phyloP scores from a whole-genome alignment of 1,284 basidiomycete species.

The Sporisorium iseilematis-ciliati region DNA sequence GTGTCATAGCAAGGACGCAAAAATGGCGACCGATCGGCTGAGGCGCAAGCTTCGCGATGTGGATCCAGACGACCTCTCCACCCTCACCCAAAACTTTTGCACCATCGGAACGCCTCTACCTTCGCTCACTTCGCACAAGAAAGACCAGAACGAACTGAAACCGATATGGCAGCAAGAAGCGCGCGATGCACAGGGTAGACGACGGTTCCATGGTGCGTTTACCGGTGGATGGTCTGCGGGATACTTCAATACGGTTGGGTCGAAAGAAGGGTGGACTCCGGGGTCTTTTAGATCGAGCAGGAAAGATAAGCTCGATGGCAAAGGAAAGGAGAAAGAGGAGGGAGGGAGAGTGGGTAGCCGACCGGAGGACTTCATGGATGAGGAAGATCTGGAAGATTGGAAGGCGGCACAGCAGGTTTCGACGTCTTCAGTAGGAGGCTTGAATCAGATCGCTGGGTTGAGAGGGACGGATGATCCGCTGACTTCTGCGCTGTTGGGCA shows the following conservation, averaged over 20 bases:
- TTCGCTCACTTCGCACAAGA: constrained; percentile 83
- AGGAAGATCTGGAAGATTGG: constrained; percentile 89
- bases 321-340: constrained; percentile 1
- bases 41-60: constrained; percentile 80
- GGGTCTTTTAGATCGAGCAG: constrained; percentile 79
- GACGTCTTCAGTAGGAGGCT: constrained; percentile 16
- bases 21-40: constrained; percentile 73
- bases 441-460: constrained; percentile 14
- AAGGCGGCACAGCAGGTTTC: constrained; percentile 78
- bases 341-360: constrained; percentile 71
- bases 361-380: constrained; percentile 98
- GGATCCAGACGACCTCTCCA: constrained; percentile 79
- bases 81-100: constrained; percentile 87
- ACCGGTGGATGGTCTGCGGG: constrained; percentile 98
- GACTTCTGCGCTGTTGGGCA: neutral
- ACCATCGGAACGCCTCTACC: constrained; percentile 93
- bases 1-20: neutral
- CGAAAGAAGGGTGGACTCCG: constrained; percentile 97
- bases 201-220: constrained; percentile 94
- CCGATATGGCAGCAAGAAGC: constrained; percentile 98
- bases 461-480: constrained; percentile 4
- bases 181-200: constrained; percentile 90
- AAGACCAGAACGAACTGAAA: constrained; percentile 91
- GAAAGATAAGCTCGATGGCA: constrained; percentile 18
- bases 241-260: constrained; percentile 95